phyloP scores from a whole-genome alignment of 768 basidiomycete genomes.

The Lactarius quietus region DNA sequence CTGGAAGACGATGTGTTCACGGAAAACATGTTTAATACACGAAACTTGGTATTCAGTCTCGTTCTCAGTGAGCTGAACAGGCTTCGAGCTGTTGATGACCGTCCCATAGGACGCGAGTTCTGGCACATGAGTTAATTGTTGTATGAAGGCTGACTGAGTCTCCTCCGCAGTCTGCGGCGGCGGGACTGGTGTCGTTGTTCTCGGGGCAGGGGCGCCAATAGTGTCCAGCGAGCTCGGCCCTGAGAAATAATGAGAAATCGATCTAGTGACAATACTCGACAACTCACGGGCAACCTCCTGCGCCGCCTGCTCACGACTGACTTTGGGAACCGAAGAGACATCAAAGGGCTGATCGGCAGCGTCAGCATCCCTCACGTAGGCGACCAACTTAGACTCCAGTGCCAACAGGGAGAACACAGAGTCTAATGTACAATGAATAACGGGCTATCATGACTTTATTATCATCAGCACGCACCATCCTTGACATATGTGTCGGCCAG shows the following conservation, averaged over 20 bases:
- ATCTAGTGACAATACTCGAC: not conserved
- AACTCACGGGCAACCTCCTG: slow-evolving; percentile 81
- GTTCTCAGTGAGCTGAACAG: slow-evolving; percentile 84
- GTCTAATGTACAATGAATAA: slow-evolving; percentile 47
- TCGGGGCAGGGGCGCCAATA: slow-evolving; percentile 65
- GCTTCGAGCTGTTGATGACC: slow-evolving; percentile 76
- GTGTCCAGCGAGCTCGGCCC: slow-evolving; percentile 87
- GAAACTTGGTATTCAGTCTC: slow-evolving; percentile 98
- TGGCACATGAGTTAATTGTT: slow-evolving; percentile 82
- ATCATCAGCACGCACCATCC: slow-evolving; percentile 59
- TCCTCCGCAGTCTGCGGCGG: slow-evolving; percentile 82
- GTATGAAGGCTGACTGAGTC: slow-evolving; percentile 80
- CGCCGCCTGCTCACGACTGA: slow-evolving; percentile 89
- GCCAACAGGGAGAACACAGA: slow-evolving; percentile 90
- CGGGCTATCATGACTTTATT: not conserved
- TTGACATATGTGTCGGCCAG: slow-evolving; percentile 87
- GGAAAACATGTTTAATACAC: slow-evolving; percentile 95
- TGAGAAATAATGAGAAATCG: slow-evolving; percentile 30
- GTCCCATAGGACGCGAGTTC: slow-evolving; percentile 83
- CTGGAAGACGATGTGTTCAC: slow-evolving; percentile 95
- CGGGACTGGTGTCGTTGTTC: slow-evolving; percentile 55
- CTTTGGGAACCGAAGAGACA: slow-evolving; percentile 80
- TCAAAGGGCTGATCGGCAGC: slow-evolving; percentile 79
- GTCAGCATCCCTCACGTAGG: slow-evolving; percentile 83
- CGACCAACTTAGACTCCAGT: slow-evolving; percentile 87